Percentiles rank a stretch among this genome's conserved stretches.
Evolutionary conservation across 2,329 filamentous ascomycete species (phyloP).

Genomic region (Oidium heveae): DNA sequence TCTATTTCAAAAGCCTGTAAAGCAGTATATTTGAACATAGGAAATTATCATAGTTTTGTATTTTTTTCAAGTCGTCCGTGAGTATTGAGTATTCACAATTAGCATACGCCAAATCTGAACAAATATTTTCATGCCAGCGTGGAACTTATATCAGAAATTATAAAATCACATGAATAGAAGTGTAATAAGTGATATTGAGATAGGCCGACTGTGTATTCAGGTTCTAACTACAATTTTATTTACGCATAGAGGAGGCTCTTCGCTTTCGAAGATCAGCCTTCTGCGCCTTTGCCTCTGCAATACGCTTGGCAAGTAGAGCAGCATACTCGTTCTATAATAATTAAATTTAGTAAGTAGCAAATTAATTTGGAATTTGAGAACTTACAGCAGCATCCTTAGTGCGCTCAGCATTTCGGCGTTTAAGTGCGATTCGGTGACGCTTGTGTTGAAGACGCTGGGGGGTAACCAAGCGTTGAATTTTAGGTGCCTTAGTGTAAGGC

Average conservation of each 20-base stretch:
- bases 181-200: too few species aligned
- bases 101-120: too few species aligned
- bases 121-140: too few species aligned
- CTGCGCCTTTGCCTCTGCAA: conserved; percentile 82
- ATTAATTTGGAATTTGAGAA: conserved; percentile 11
- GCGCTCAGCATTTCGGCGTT: conserved; percentile 91
- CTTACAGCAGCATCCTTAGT: conserved; percentile 97
- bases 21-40: too few species aligned
- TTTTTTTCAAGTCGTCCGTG: too few species aligned
- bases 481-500: conserved; percentile 98
- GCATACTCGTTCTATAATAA: conserved; percentile 74
- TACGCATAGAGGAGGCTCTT: conserved; percentile 83
- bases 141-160: too few species aligned
- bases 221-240: conserved; percentile 22
- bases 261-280: conserved; percentile 92
- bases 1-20: too few species aligned
- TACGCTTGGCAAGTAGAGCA: conserved; percentile 87
- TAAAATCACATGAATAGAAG: too few species aligned
- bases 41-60: too few species aligned
- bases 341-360: conserved; percentile 14
- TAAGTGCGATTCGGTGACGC: conserved; percentile 91
- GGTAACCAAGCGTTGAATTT: conserved; percentile 98
- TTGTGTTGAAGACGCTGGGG: conserved; percentile 99
- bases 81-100: too few species aligned
- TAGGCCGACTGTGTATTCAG: too few species aligned